Base-by-base conservation (phyloP, 2,329 filamentous ascomycete species). In the Setomelanomma holmii region DNA sequence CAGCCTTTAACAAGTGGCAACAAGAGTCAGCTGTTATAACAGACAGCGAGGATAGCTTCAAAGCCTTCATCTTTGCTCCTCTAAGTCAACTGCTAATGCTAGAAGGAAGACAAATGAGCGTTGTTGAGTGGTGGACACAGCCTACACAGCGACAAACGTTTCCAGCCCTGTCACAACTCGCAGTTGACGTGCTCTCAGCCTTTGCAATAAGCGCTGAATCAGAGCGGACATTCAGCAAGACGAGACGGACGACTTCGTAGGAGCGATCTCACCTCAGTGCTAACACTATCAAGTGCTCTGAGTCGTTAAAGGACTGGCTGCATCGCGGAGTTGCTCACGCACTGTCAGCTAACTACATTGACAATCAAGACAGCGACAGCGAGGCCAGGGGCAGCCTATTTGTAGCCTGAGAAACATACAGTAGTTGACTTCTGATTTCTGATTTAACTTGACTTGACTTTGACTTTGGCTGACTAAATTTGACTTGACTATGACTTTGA, bases 181-280 rank as follows among this genome's bases (percentile, higher is more conserved):
- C 36, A 17, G 45, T 56, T 40, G 39, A 56, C 17, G 45, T 56
- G 23, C 50, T 56, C 33, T 56, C 36, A n/a, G n/a, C n/a, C n/a
- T n/a, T n/a, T n/a, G n/a, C n/a, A n/a, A n/a, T n/a, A n/a, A n/a
- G n/a, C n/a, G 39, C 47, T 19, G 42, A 53, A 40, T 14, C 36
- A 36, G 50, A 56, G 41, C 21, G 40, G 41, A 39, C 47, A 12
- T 56, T 56, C 42, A 53, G 34, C 17, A 38, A 36, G 38, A 50
- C 46, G n/a, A 27, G 44, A 42, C 49, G 53, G 49, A 53, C 50
- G 35, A 53, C 51, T 14, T 49, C 33, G 24, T 56, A 34, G 53
- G 50, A 56, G 7, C 34, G 45, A 45, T 21, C 36, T n/a, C 48
- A 45, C 16, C 12, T 30, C 6, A 30, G 24, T 30, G 24, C 24